These are phyloP conservation scores for Firmiana major DNA, from an alignment of 345 rosid genomes.

Conservation along the genomic window DNA sequence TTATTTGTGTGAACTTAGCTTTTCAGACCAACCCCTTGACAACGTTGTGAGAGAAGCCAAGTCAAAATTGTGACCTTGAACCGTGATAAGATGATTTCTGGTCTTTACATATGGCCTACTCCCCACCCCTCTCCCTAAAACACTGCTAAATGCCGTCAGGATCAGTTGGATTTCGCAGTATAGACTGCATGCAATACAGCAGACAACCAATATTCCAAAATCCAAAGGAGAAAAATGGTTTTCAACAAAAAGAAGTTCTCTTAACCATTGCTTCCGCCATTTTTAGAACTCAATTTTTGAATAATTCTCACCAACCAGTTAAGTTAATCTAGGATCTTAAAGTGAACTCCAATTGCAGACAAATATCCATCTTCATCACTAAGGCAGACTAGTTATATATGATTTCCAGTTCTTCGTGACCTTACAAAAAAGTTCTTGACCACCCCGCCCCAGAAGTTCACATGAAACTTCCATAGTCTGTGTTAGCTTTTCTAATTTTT, in stretches of 20 bases:
- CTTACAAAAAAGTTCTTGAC: background rate
- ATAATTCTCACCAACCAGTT: too few species aligned
- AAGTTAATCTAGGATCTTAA: too few species aligned
- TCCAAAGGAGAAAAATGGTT: too few species aligned
- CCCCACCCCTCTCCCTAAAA: background rate
- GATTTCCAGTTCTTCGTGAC: background rate
- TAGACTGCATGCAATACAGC: background rate
- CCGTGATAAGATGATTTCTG: background rate
- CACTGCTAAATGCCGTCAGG: background rate
- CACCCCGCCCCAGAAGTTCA: background rate
- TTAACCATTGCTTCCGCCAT: too few species aligned
- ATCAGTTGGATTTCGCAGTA: background rate
- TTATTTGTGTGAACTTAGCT: background rate
- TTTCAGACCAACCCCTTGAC: constrained; percentile 5
- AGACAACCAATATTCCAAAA: background rate
- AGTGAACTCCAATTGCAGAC: background rate
- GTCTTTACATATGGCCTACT: background rate
- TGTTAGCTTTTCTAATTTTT: background rate
- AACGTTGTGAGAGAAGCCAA: constrained; percentile 9
- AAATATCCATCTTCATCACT: background rate
- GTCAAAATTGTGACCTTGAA: constrained; percentile 8
- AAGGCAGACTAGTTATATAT: background rate
- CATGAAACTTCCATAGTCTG: background rate
- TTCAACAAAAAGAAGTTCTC: too few species aligned
- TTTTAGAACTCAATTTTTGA: background rate